Evolutionary conservation across 768 basidiomycete genomes (phyloP).

Genomic region (Calocera viscosa): DNA sequence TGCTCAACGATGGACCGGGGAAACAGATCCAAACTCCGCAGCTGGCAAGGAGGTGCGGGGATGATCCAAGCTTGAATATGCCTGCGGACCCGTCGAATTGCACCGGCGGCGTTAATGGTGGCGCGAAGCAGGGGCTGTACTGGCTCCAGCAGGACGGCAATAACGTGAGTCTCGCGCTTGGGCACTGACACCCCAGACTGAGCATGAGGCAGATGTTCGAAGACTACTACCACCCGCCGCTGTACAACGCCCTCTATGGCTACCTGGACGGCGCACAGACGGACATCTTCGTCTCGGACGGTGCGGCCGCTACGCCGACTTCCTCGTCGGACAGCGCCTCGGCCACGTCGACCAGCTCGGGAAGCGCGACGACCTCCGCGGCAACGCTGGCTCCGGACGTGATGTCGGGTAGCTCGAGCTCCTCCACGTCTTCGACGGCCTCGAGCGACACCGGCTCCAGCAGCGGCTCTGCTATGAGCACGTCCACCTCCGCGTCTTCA

Average conservation of each 20-base stretch:
- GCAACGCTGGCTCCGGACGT: neutral
- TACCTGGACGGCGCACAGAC: constrained; percentile 59
- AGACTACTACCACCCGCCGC: constrained; percentile 19
- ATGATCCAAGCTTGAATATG: constrained; percentile 40
- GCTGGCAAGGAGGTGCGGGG: constrained; percentile 53
- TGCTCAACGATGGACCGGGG: constrained; percentile 1
- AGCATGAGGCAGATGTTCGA: constrained; percentile 48
- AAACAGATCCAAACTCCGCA: constrained; percentile 29
- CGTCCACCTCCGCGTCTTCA: neutral
- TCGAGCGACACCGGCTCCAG: neutral
- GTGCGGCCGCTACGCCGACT: neutral
- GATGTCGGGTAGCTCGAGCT: neutral
- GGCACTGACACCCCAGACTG: too few relatives aligned
- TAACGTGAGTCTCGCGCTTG: constrained; percentile 36
- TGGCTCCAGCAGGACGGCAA: constrained; percentile 54
- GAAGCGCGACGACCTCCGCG: neutral
- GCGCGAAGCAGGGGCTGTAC: constrained; percentile 55
- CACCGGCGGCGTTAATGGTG: constrained; percentile 35
- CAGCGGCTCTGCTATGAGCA: neutral
- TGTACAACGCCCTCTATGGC: constrained; percentile 56
- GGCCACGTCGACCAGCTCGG: neutral
- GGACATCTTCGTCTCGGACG: constrained; percentile 44
- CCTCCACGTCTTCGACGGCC: neutral
- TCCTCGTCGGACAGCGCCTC: neutral
- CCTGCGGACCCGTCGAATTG: constrained; percentile 45